A percentile compares a stretch with the other conserved stretches of the same genome.
Evolutionary conservation across 257 asterid genomes (phyloP).

Genomic region (Solanum chiquidenum): DNA sequence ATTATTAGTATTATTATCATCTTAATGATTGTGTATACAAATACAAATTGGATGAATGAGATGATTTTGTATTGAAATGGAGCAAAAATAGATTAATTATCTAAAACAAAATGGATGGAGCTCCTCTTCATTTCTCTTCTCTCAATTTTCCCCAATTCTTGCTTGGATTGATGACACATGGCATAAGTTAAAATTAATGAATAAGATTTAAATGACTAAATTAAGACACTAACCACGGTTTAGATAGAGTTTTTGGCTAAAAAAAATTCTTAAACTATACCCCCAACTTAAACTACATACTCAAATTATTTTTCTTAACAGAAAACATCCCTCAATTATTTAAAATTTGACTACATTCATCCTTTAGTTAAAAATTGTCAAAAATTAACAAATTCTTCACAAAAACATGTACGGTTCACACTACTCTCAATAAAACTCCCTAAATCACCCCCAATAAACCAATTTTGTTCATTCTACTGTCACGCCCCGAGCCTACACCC

Average conservation of each 20-base stretch:
- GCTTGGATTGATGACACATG: neutral
- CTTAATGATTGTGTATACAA: neutral
- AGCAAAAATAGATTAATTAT: neutral
- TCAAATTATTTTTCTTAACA: too few relatives aligned
- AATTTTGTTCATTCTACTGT: too few relatives aligned
- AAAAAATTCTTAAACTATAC: too few relatives aligned
- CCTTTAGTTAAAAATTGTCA: too few relatives aligned
- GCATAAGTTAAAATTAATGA: neutral
- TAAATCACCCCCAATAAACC: too few relatives aligned
- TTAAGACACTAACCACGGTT: neutral
- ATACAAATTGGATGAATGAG: neutral
- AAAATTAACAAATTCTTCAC: too few relatives aligned
- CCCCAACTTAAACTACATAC: too few relatives aligned
- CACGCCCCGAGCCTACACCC: too few relatives aligned
- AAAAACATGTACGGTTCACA: too few relatives aligned
- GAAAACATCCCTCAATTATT: too few relatives aligned
- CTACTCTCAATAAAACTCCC: too few relatives aligned
- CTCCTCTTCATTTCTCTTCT: neutral
- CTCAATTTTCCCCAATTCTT: neutral
- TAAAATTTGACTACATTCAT: too few relatives aligned
- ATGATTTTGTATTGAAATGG: neutral
- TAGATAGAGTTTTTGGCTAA: neutral
- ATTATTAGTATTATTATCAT: neutral
- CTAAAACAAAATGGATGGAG: neutral
- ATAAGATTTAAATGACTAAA: neutral